These are phyloP conservation scores for Kodamaea leandrae DNA, from an alignment of 805 yeast genomes.

Conservation along the genomic window DNA sequence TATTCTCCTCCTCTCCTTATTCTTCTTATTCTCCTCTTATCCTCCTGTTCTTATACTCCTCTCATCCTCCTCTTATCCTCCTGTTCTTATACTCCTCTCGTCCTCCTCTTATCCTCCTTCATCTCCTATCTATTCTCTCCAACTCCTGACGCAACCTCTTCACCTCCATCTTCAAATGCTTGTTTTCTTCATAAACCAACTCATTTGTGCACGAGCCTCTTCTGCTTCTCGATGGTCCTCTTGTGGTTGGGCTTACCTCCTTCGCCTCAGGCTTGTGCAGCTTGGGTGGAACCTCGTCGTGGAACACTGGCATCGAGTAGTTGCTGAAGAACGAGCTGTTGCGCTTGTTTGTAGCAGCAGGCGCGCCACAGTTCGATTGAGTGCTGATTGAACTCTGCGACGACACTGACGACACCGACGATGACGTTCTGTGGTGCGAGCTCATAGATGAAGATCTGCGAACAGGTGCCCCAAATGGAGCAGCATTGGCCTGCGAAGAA, in stretches of 20 bases:
- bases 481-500: neutral
- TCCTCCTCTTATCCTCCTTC: too few species aligned
- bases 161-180: slow-evolving; percentile 12
- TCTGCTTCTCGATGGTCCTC: slow-evolving; percentile 9
- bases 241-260: slow-evolving; percentile 11
- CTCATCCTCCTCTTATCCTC: too few species aligned
- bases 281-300: slow-evolving; percentile 11
- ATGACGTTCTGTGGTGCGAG: slow-evolving; percentile 13
- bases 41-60: too few species aligned
- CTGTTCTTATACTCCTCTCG: too few species aligned
- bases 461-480: slow-evolving; percentile 1
- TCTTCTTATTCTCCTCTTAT: too few species aligned
- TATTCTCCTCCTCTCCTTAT: too few species aligned
- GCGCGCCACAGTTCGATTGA: slow-evolving; percentile 1
- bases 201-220: slow-evolving; percentile 11
- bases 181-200: slow-evolving; percentile 14
- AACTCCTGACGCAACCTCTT: slow-evolving; percentile 13
- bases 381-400: slow-evolving; percentile 7
- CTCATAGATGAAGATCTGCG: slow-evolving; percentile 15
- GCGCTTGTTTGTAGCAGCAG: slow-evolving; percentile 11
- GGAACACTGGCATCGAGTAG: slow-evolving; percentile 9
- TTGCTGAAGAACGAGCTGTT: slow-evolving; percentile 13
- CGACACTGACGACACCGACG: slow-evolving; percentile 9
- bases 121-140: slow-evolving; percentile 1
- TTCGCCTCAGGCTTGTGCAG: slow-evolving; percentile 7